Base-by-base conservation (phyloP, 331 rosid species). In the Malus hybrid region DNA sequence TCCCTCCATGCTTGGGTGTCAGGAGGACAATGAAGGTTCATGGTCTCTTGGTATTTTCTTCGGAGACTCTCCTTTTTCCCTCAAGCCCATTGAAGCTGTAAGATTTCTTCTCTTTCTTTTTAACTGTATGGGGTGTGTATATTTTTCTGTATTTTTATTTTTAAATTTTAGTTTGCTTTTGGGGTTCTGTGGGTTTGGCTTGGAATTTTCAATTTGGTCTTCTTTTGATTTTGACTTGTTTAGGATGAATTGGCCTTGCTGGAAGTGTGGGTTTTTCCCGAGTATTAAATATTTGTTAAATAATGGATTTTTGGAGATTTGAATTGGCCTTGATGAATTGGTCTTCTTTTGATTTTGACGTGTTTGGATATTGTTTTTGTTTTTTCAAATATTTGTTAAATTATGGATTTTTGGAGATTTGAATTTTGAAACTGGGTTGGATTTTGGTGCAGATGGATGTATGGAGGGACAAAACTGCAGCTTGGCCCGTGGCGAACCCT, bases 401-500 rank as follows among this genome's bases (percentile, higher is more conserved):
- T 70, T 50, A 16, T 19, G 20, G 44, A 13, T 9, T 36, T 24
- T 14, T 36, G 36, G 57, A 42, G 68, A 16, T 61, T 50, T 26
- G 19, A 10, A n/a, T 67, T 71, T 39, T 71, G 70, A 18, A 57
- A 13, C 74, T 79, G 66, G 75, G 61, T 66, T 30, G 36, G 58
- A 77, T 77, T 77, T 80, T 44, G 44, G 65, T 77, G 87, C 86
- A 95, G 97, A 68, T 75, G 81, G 84, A 92, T 84, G 80, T 84
- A 18, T 87, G 97, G 80, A 87, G 80, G 33, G 86, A 90, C 67
- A 88, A 86, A 24, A 85, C 85, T 80, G 91, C 89, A 4, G 93
- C 99, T 62, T 95, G 99, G 99, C 99, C 99, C 0, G 97, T 95
- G 62, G 96, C 99, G 6, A 95, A 95, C 79, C 99, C 99, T 58